Evolutionary conservation across 345 rosid genomes (phyloP).

Genomic region (Erysimum cheiranthoides): DNA sequence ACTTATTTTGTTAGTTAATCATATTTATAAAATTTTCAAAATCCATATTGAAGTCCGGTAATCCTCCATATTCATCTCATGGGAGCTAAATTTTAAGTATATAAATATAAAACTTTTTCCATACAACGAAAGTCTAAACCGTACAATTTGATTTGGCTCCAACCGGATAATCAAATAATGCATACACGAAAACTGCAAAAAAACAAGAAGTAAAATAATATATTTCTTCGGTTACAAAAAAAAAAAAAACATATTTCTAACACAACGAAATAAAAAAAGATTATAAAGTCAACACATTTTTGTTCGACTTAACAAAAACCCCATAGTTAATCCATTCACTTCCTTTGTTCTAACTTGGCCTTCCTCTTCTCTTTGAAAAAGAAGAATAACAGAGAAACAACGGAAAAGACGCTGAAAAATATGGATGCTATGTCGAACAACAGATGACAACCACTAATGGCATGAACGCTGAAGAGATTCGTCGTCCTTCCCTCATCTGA

Average conservation of each 20-base stretch:
- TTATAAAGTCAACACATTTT: not conserved
- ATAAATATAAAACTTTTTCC: not conserved
- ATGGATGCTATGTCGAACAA: slow-evolving; percentile 60
- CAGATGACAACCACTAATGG: slow-evolving; percentile 61
- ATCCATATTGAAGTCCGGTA: too few species aligned
- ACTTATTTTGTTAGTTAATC: too few species aligned
- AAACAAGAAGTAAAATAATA: not conserved
- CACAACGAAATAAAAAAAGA: not conserved
- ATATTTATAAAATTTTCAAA: too few species aligned
- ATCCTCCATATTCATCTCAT: not conserved
- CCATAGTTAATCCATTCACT: not conserved
- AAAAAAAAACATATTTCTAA: not conserved
- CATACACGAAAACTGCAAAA: not conserved
- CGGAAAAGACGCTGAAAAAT: slow-evolving; percentile 56
- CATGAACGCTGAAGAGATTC: slow-evolving; percentile 53
- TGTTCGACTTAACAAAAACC: slow-evolving; percentile 6
- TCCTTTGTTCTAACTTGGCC: not conserved
- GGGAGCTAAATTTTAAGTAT: not conserved
- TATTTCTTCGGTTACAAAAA: not conserved
- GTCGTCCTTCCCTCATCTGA: slow-evolving; percentile 48
- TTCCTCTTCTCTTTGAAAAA: slow-evolving; percentile 9
- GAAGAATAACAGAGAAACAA: not conserved
- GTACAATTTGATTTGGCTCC: not conserved
- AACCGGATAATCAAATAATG: not conserved
- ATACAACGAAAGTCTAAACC: not conserved